Conservation (phyloP, 192 early-diverging fungal genomes). For the Radiomyces spectabilis region DNA sequence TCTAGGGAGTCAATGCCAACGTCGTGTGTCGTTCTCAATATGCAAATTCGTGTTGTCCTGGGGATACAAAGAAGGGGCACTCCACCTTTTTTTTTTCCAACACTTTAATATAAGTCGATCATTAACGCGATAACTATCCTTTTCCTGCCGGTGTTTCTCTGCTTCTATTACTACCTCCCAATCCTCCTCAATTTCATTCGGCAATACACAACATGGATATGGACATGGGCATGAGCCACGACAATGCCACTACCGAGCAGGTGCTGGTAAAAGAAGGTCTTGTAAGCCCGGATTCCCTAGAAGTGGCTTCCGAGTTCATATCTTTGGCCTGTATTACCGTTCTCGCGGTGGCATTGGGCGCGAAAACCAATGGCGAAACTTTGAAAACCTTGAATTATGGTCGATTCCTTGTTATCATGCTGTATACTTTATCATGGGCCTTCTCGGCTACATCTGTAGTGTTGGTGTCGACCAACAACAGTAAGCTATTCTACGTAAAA, state of each 20-base stretch:
- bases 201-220: too few species aligned
- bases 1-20: too few species aligned
- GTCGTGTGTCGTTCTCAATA: too few species aligned
- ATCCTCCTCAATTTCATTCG: too few species aligned
- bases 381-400: slow-evolving; percentile 37
- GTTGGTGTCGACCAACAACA: slow-evolving; percentile 37
- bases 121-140: too few species aligned
- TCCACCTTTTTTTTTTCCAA: too few species aligned
- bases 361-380: slow-evolving; percentile 30
- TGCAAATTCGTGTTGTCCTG: too few species aligned
- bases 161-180: too few species aligned
- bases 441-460: slow-evolving; percentile 32
- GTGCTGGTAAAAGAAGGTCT: background rate
- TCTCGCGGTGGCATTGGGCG: slow-evolving; percentile 31
- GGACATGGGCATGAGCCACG: too few species aligned
- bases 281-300: slow-evolving; percentile 12
- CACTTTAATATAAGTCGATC: too few species aligned
- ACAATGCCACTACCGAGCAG: background rate
- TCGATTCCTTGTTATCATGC: slow-evolving; percentile 28
- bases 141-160: too few species aligned
- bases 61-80: too few species aligned
- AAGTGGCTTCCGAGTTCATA: slow-evolving; percentile 32
- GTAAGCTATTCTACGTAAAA: slow-evolving; percentile 5
- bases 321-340: slow-evolving; percentile 33
- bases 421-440: slow-evolving; percentile 36